These are phyloP conservation scores for Xylaria polymorpha DNA, from an alignment of 2,329 filamentous ascomycete genomes.

Conservation along the genomic window DNA sequence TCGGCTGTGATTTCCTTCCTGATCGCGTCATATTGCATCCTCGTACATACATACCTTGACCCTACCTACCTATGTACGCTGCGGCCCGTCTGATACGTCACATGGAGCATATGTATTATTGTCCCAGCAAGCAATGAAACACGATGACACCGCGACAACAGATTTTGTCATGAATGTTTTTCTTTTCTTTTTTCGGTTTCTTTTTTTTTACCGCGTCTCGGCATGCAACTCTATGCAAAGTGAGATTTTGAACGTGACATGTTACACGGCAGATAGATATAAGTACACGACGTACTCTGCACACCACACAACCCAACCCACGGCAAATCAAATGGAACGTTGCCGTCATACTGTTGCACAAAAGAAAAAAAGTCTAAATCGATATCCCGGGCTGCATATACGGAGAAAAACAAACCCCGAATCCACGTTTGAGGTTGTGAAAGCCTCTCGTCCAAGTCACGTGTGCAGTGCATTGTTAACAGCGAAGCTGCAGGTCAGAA, in stretches of 20 bases:
- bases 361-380: not conserved
- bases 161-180: not conserved
- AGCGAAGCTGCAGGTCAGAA: constrained; percentile 5
- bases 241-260: constrained; percentile 19
- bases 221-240: constrained; percentile 18
- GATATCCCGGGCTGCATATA: not conserved
- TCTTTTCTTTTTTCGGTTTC: not conserved
- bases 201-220: constrained; percentile 9
- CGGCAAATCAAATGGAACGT: constrained; percentile 17
- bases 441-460: constrained; percentile 11
- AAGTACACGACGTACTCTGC: not conserved
- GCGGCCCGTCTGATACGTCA: constrained; percentile 4
- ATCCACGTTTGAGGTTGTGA: not conserved
- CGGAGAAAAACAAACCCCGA: not conserved
- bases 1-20: constrained; percentile 4
- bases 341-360: constrained; percentile 7
- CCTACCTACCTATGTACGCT: not conserved
- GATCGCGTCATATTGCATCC: constrained; percentile 18
- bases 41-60: constrained; percentile 2
- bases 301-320: constrained; percentile 5
- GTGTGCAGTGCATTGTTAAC: constrained; percentile 9
- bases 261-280: constrained; percentile 19
- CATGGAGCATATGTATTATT: constrained; percentile 17
- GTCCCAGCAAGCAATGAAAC: constrained; percentile 1
- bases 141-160: not conserved